Percentiles rank a stretch among this genome's conserved stretches.
These are phyloP conservation scores for Zymoseptoria brevis DNA, from an alignment of 2,329 filamentous ascomycete species.

Conservation along the genomic window DNA sequence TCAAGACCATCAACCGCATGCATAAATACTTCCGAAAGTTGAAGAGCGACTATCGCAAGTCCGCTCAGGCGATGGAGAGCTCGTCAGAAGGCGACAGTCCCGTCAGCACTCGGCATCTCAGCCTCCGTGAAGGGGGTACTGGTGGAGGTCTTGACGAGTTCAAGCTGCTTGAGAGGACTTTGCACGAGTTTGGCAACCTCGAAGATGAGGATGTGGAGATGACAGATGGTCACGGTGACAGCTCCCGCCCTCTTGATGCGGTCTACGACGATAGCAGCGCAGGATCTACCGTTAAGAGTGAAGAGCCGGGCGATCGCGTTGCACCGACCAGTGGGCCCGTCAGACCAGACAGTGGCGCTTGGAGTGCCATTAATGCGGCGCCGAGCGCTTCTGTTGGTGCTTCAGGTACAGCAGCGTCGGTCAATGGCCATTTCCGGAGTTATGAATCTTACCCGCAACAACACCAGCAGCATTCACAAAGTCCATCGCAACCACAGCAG, in stretches of 20 bases:
- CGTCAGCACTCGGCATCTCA: conserved; percentile 22
- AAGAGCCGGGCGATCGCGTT: conserved; percentile 19
- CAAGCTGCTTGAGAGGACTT: conserved; percentile 34
- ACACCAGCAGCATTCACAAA: conserved; percentile 5
- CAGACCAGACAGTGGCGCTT: conserved; percentile 27
- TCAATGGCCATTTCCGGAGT: conserved; percentile 21
- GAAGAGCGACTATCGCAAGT: conserved; percentile 42
- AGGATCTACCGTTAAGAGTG: conserved; percentile 27
- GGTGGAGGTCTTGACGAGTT: conserved; percentile 52
- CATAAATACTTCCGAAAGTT: conserved; percentile 46
- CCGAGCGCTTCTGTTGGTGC: conserved; percentile 17
- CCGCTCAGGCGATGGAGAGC: conserved; percentile 24
- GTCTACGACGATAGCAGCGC: conserved; percentile 25
- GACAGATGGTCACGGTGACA: conserved; percentile 21
- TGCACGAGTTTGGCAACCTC: conserved; percentile 31
- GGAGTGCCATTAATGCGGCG: conserved; percentile 34
- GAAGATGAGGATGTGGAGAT: conserved; percentile 33
- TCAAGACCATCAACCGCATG: conserved; percentile 47
- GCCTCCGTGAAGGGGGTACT: conserved; percentile 26
- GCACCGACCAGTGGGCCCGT: conserved; percentile 10
- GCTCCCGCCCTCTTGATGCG: conserved; percentile 18
- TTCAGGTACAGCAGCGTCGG: conserved; percentile 17
- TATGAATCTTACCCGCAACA: conserved; percentile 23
- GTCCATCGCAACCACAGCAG: conserved; percentile 6
- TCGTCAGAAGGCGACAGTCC: conserved; percentile 26